Base-by-base conservation (phyloP, 192 early-diverging fungal species). In the Podila horticola region DNA sequence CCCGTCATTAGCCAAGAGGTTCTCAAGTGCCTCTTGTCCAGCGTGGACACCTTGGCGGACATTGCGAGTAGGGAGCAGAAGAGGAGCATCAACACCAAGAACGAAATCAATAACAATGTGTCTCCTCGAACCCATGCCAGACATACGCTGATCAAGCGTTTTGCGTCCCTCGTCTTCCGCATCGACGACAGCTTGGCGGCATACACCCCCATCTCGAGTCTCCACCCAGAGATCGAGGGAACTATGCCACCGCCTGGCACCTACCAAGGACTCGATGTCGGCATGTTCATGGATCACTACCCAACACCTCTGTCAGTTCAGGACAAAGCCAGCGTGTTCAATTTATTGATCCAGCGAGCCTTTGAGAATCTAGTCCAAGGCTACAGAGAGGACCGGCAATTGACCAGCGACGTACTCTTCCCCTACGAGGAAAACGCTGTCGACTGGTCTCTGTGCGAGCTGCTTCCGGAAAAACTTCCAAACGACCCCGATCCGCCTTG, bases 281-380 rank as follows among this genome's bases (percentile, higher is more conserved):
- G 52, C 24, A 26, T 55, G n/a, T 55, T 55, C 52, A 55, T 55
- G 52, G 52, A 55, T 55, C 22, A 55, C 20, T 55, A 55, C 52
- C 24, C 52, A n/a, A 26, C 52, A 55, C 52, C 52, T 10, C 52
- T 24, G 22, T 55, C 52, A n/a, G 52, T 55, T 6, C 52, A 55
- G 17, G 52, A 55, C 11, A 55, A 55, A 24, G 52, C 52, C 20
- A 55, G n/a, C 12, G 20, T 55, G 20, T 12, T 22, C 20, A 55
- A n/a, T 17, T 26, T 55, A 17, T 26, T 55, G 52, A 55, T 55
- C 22, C n/a, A 55, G 7, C 19, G 52, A n/a, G 52, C 52, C 20
- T 55, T 55, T 22, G 52, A 55, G n/a, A 55, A 55, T 26, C 52
- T 55, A 3, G 52, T 55, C 24, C 24, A 55, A 24, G 52, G n/a